Evolutionary conservation across 441 rosid genomes (phyloP).

Genomic region (Mallotus repandus): DNA sequence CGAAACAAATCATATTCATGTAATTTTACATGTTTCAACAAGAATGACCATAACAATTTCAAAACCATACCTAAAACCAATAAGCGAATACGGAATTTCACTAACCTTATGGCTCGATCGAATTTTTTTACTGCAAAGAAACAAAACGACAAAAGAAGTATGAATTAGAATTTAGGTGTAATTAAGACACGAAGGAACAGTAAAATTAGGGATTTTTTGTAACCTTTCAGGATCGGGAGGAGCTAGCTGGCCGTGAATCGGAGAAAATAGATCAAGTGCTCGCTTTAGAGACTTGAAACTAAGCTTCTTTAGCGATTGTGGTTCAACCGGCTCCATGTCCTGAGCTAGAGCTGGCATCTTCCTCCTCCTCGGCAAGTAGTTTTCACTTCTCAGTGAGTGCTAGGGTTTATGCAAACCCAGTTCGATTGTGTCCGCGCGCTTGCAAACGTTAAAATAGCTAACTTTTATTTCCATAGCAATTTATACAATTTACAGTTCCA

Average conservation of each 20-base stretch:
- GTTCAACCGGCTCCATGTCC: slow-evolving; percentile 89
- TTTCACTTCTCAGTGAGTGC: background rate
- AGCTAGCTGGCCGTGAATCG: slow-evolving; percentile 66
- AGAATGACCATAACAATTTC: background rate
- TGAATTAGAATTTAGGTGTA: background rate
- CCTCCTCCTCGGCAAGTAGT: background rate
- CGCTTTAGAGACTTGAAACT: slow-evolving; percentile 86
- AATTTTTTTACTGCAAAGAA: slow-evolving; percentile 65
- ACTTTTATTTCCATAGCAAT: no score
- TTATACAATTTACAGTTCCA: no score
- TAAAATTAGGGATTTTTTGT: slow-evolving; percentile 13
- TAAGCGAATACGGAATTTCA: background rate
- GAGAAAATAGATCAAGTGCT: slow-evolving; percentile 80
- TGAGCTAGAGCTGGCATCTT: slow-evolving; percentile 51
- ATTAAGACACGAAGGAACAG: background rate
- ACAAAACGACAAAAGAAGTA: background rate
- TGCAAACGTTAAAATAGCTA: no score
- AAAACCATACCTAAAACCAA: slow-evolving; percentile 14
- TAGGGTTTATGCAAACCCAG: slow-evolving; percentile 25
- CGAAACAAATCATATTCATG: slow-evolving; percentile 2
- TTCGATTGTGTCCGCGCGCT: background rate
- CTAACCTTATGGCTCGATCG: slow-evolving; percentile 88
- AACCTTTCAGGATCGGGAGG: slow-evolving; percentile 84
- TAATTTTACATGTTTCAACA: background rate
- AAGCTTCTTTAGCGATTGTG: slow-evolving; percentile 89